phyloP scores from a whole-genome alignment of 2,329 filamentous ascomycete species.

The Penicillium sclerotiorum region DNA sequence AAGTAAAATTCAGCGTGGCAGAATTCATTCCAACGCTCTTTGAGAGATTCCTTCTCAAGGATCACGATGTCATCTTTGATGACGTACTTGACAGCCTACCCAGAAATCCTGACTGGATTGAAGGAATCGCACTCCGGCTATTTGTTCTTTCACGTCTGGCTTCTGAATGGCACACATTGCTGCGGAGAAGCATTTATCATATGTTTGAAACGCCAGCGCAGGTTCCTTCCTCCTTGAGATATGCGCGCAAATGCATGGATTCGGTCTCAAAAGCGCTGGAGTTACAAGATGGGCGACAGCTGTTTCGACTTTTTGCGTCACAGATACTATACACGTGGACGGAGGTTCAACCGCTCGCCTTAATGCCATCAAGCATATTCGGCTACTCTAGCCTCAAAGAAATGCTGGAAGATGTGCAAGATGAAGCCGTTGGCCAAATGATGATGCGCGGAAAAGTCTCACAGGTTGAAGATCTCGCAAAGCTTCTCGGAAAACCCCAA shows the following conservation, averaged over 20 bases:
- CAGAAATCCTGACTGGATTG: conserved; percentile 67
- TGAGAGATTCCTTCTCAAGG: conserved; percentile 74
- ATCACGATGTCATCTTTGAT: conserved; percentile 81
- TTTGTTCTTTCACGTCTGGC: conserved; percentile 76
- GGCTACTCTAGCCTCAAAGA: conserved; percentile 70
- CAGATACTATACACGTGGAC: conserved; percentile 94
- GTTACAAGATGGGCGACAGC: conserved; percentile 65
- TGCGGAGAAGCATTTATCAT: conserved; percentile 86
- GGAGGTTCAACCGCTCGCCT: conserved; percentile 64
- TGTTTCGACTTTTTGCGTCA: conserved; percentile 83
- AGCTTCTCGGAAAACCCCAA: conserved; percentile 57
- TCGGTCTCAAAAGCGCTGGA: conserved; percentile 67
- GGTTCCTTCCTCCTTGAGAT: conserved; percentile 63
- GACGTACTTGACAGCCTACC: conserved; percentile 83
- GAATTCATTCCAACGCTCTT: conserved; percentile 74
- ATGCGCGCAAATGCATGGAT: conserved; percentile 72
- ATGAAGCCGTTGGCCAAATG: conserved; percentile 77
- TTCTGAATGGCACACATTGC: conserved; percentile 79
- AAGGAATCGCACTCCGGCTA: conserved; percentile 84
- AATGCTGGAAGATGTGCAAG: conserved; percentile 70
- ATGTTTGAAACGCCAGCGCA: conserved; percentile 88
- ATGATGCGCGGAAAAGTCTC: conserved; percentile 76
- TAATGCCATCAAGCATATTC: conserved; percentile 84
- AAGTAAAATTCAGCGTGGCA: conserved; percentile 76
- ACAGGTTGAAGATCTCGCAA: conserved; percentile 63